phyloP scores from a whole-genome alignment of 768 basidiomycete genomes.

The Leccinum arenicola region DNA sequence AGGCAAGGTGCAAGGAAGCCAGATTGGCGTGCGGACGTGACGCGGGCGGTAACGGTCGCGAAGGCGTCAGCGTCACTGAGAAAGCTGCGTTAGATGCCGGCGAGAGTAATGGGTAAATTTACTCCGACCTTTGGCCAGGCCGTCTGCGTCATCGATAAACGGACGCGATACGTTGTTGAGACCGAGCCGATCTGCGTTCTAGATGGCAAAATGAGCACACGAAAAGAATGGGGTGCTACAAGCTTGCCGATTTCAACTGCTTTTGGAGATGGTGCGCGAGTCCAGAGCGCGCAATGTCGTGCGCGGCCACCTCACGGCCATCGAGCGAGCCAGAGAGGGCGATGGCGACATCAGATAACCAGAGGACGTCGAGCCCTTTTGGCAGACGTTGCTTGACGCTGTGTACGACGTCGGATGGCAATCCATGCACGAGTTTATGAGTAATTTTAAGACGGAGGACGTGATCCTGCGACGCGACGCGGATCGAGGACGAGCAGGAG shows the following conservation, averaged over 20 bases:
- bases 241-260: constrained; percentile 49
- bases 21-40: constrained; percentile 31
- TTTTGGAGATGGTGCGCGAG: constrained; percentile 47
- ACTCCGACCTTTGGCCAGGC: constrained; percentile 39
- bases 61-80: constrained; percentile 41
- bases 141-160: constrained; percentile 45
- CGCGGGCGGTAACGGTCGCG: constrained; percentile 31
- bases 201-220: constrained; percentile 13
- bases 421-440: constrained; percentile 41
- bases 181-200: constrained; percentile 63
- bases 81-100: constrained; percentile 9
- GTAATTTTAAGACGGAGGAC: constrained; percentile 44
- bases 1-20: constrained; percentile 39
- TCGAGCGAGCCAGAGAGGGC: constrained; percentile 55
- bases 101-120: constrained; percentile 4
- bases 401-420: constrained; percentile 28
- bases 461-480: constrained; percentile 43
- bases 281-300: constrained; percentile 47
- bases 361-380: constrained; percentile 27
- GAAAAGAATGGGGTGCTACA: background rate
- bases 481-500: constrained; percentile 33
- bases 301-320: constrained; percentile 36
- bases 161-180: constrained; percentile 55
- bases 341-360: constrained; percentile 44
- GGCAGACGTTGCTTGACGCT: constrained; percentile 35